Percentiles rank a stretch among this genome's conserved stretches.
Evolutionary conservation across 2,329 filamentous ascomycete genomes (phyloP).

Genomic region (Neopestalotiopsis rosae): DNA sequence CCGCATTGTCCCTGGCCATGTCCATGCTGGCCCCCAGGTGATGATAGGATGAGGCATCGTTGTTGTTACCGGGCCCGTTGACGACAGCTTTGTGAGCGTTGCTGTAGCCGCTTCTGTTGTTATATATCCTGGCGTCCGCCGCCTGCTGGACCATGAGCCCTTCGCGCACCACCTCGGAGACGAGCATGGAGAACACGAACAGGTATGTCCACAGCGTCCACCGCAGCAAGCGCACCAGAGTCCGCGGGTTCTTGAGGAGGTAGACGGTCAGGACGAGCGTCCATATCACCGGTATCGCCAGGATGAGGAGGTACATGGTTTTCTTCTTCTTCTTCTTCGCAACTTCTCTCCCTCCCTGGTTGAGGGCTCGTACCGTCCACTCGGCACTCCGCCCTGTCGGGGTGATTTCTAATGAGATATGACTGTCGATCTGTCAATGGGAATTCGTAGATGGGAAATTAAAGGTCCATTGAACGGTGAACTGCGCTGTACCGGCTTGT

Average conservation of each 20-base stretch:
- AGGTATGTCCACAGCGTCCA: constrained; percentile 30
- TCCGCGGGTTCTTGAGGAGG: constrained; percentile 25
- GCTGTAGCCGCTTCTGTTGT: neutral
- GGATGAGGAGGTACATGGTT: constrained; percentile 26
- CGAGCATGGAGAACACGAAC: constrained; percentile 27
- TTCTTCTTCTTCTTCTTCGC: too few species aligned
- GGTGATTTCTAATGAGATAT: too few species aligned
- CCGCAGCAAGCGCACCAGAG: constrained; percentile 27
- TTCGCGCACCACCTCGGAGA: constrained; percentile 26
- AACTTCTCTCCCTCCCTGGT: neutral
- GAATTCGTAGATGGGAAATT: too few species aligned
- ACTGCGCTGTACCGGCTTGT: neutral
- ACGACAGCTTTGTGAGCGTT: too few species aligned
- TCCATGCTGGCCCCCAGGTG: too few species aligned
- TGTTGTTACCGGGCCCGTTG: too few species aligned
- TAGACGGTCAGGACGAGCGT: constrained; percentile 27
- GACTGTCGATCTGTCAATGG: too few species aligned
- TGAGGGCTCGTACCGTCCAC: neutral
- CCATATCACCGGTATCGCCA: constrained; percentile 26
- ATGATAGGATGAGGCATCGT: too few species aligned
- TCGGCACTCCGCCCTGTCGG: too few species aligned
- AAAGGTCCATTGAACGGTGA: neutral
- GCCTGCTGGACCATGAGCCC: constrained; percentile 25
- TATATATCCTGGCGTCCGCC: neutral
- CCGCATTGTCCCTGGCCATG: neutral